Conservation (phyloP, 2,329 filamentous ascomycete genomes). For the Claviceps maximensis region DNA sequence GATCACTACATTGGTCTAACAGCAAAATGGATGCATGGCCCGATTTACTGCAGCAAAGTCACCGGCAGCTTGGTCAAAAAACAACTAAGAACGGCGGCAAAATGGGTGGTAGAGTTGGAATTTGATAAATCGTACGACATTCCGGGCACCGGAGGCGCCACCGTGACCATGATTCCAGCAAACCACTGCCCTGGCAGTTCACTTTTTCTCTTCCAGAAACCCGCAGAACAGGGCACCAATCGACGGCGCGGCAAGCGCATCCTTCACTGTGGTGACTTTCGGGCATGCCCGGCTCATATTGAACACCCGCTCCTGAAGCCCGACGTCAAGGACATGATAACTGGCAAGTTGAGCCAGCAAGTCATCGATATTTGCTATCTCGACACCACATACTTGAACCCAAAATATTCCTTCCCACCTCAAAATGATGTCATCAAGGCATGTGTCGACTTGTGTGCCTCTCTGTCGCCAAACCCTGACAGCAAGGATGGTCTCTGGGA, state of each 20-base stretch:
- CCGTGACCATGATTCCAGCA: constrained; percentile 87
- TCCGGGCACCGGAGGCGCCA: constrained; percentile 60
- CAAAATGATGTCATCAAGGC: constrained; percentile 79
- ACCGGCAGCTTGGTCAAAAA: constrained; percentile 81
- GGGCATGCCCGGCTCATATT: constrained; percentile 76
- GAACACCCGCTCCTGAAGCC: constrained; percentile 70
- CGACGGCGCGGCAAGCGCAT: constrained; percentile 56
- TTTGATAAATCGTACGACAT: constrained; percentile 73
- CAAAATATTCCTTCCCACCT: constrained; percentile 84
- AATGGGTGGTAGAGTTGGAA: constrained; percentile 73
- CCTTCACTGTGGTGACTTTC: constrained; percentile 90
- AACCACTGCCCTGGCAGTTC: constrained; percentile 97
- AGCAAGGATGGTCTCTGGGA: constrained; percentile 35
- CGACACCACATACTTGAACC: constrained; percentile 93
- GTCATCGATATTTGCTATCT: constrained; percentile 92
- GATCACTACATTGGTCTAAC: constrained; percentile 93
- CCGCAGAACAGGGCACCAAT: constrained; percentile 44
- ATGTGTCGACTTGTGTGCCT: constrained; percentile 79
- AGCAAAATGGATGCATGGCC: constrained; percentile 78
- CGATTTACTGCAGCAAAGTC: constrained; percentile 90
- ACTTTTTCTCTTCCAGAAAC: constrained; percentile 83
- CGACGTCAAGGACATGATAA: constrained; percentile 54
- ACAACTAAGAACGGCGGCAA: constrained; percentile 72
- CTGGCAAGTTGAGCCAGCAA: constrained; percentile 63
- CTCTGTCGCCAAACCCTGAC: constrained; percentile 51